A percentile compares a stretch with the other conserved stretches of the same genome.
These are phyloP conservation scores for Caryopteris hybrid DNA, from an alignment of 305 asterid genomes.

Conservation along the genomic window DNA sequence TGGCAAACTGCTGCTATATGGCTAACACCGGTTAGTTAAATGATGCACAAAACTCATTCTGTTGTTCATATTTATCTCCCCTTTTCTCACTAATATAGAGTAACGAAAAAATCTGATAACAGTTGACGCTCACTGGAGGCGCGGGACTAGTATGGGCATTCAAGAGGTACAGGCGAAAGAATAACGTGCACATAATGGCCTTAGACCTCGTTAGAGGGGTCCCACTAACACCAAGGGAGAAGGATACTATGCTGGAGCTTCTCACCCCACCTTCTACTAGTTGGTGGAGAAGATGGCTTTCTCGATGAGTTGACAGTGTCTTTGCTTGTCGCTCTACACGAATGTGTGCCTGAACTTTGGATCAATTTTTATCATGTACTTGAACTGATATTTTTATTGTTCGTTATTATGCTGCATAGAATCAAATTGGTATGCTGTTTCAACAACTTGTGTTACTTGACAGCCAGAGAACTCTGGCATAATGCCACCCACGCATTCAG, in stretches of 20 bases:
- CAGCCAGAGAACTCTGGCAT: background rate
- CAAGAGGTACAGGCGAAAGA: conserved; percentile 61
- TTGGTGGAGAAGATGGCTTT: conserved; percentile 65
- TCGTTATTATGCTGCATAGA: background rate
- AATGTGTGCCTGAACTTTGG: too few relatives aligned
- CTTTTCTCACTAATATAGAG: conserved; percentile 9
- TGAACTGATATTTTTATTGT: background rate
- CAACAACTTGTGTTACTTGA: background rate
- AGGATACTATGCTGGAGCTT: conserved; percentile 70
- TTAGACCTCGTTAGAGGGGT: conserved; percentile 82
- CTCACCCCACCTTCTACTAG: conserved; percentile 72
- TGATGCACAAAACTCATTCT: background rate
- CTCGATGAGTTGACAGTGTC: conserved; percentile 16
- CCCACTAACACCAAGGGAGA: conserved; percentile 82
- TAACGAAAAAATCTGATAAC: conserved; percentile 8
- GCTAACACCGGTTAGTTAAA: conserved; percentile 74
- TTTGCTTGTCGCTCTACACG: background rate
- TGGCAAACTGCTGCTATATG: conserved; percentile 90
- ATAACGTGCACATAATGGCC: conserved; percentile 85
- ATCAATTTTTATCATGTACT: conserved; percentile 1
- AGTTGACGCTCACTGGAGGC: conserved; percentile 71
- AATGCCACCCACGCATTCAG: too few relatives aligned
- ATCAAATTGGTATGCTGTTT: background rate
- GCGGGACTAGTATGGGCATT: conserved; percentile 86
- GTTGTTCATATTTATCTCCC: background rate